Base-by-base conservation (phyloP, 2,329 filamentous ascomycete species). In the Penicillium corylophilum region DNA sequence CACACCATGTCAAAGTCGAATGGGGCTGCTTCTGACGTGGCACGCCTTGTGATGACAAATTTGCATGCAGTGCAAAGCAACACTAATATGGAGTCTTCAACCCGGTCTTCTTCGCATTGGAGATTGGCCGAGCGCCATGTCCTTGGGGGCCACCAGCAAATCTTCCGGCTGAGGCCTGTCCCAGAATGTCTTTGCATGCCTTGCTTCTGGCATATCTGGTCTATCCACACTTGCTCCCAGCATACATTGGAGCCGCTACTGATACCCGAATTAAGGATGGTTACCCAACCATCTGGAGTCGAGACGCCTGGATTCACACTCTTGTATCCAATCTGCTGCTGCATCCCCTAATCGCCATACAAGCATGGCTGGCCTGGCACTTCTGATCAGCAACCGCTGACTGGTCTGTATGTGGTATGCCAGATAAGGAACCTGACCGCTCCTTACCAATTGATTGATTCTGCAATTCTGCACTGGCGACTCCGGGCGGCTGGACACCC, bases 21-120 rank as follows among this genome's bases (percentile, higher is more conserved):
- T 51, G 35, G 48, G 46, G 55, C 39, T 49, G 48, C 47, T 56
- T 66, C 64, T 70, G 67, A 70, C 67, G 67, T 70, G 67, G 67
- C 67, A 68, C 47, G 29, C 55, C 50, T 54, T 46, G 28, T 55
- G 52, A 62, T 52, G 57, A 20, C 29, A 43, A 31, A 15, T 20
- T 48, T 53, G 43, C 45, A 51, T 53, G 46, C 38, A 54, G 20
- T 24, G 15, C 26, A 22, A 55, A 44, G 50, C 48, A 50, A 57
- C 38, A 35, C 50, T 54, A 46, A 56, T 46, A 52, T 55, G 53
- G 46, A 50, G 43, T 43, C 35, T 53, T 50, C 46, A 46, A 48
- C 29, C 51, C 38, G 47, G 42, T 51, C 48, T 20, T 28, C 22
- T 24, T 48, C 24, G 22, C 31, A 45, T 23, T 12, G 10, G 16